Base-by-base conservation (phyloP, 2,329 filamentous ascomycete genomes). In the Neonectria faginata region DNA sequence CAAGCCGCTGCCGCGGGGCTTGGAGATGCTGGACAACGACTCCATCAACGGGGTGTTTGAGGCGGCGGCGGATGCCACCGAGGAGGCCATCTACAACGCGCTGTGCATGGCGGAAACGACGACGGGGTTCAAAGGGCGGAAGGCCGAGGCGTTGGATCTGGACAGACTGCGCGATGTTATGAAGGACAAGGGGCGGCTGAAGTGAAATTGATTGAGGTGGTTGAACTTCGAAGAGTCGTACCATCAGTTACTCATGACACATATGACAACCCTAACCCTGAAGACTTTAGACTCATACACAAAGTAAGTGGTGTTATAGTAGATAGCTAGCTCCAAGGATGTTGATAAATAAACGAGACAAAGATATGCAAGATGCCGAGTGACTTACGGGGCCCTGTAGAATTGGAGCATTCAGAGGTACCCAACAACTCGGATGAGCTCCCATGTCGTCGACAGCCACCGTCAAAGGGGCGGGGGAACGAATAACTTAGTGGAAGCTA, bases 11-110 rank as follows among this genome's bases (percentile, higher is more conserved):
- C 57, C 65, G 0, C 25, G 59, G 9, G 36, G 31, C 1, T 53
- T 70, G 7, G 65, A 66, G 25, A 73, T 70, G 47, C 75, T 88
- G 3, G 84, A 89, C 67, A 88, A 90, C 67, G 79, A 83, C 54
- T 86, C 84, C 1, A 88, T 91, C 64, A 88, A 89, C 68, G 83
- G 83, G 0, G 76, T 89, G 63, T 88, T 91, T 66, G 84, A 89
- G 73, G 88, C 88, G 1, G 84, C 82, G 3, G 85, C 87, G 0
- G 89, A 91, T 71, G 86, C 85, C 0, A 87, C 87, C 0, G 88
- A 91, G 73, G 89, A 91, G 76, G 84, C 87, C 0, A 89, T 91
- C 60, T 85, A 89, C 66, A 91, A 91, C 73, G 85, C 85, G 0
- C 77, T 91, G 11, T 89, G 83, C 61, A 88, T 86, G 79, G 87